Percentiles rank a stretch among this genome's conserved stretches.
These are phyloP conservation scores for Rhodotorula graminis DNA, from an alignment of 768 basidiomycete genomes.

Conservation along the genomic window DNA sequence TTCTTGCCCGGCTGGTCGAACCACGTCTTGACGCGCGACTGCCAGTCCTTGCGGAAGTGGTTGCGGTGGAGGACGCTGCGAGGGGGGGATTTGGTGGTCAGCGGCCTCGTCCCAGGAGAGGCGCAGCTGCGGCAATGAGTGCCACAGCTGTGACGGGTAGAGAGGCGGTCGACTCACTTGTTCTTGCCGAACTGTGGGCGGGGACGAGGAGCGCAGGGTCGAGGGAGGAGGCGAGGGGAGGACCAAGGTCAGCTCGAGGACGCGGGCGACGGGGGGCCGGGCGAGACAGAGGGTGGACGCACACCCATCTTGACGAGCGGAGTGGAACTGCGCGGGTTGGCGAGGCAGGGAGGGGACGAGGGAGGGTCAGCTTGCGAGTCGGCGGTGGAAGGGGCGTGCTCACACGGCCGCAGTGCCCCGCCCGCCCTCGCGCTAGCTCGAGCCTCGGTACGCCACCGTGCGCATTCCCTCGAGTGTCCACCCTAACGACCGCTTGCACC, in stretches of 20 bases:
- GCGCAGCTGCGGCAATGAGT: too few species aligned
- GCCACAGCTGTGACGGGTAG: neutral
- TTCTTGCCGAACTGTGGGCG: conserved; percentile 14
- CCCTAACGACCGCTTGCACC: too few species aligned
- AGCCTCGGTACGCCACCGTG: neutral
- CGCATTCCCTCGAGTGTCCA: neutral
- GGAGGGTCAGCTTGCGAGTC: neutral
- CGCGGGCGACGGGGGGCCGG: too few species aligned
- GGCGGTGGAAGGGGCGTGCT: neutral
- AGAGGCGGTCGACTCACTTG: neutral
- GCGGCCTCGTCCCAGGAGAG: neutral
- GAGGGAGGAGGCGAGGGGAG: neutral
- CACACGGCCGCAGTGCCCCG: neutral
- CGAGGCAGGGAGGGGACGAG: too few species aligned
- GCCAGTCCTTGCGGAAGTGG: conserved; percentile 99
- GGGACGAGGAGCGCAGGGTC: neutral
- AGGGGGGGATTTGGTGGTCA: neutral
- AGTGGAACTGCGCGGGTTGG: neutral
- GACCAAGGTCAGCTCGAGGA: neutral
- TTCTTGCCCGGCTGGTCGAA: conserved; percentile 99
- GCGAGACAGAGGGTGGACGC: neutral
- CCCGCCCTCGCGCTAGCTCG: neutral
- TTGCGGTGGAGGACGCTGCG: conserved; percentile 81
- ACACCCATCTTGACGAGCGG: neutral
- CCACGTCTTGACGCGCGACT: conserved; percentile 80